phyloP scores from a whole-genome alignment of 495 filamentous ascomycete species.

The Echria macrotheca region DNA sequence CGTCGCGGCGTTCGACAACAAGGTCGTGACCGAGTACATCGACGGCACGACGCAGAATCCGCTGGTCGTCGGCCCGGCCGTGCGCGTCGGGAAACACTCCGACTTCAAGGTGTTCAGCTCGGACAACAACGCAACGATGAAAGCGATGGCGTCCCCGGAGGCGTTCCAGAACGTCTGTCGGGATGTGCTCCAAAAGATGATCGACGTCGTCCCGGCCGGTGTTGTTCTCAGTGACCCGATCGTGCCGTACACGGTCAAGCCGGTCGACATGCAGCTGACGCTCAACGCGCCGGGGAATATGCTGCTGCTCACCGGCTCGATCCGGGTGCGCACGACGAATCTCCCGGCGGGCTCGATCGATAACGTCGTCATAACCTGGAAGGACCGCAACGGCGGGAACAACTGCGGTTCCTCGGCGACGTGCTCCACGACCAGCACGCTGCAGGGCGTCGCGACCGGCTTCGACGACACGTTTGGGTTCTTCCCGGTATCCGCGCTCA shows the following conservation, averaged over 20 bases:
- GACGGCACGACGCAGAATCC: slow-evolving; percentile 47
- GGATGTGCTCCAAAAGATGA: slow-evolving; percentile 52
- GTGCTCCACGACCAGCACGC: slow-evolving; percentile 39
- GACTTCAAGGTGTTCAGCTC: slow-evolving; percentile 54
- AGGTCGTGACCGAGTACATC: slow-evolving; percentile 52
- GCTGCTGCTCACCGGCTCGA: slow-evolving; percentile 36
- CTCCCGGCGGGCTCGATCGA: slow-evolving; percentile 27
- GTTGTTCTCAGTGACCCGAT: slow-evolving; percentile 49
- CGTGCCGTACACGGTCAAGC: slow-evolving; percentile 55
- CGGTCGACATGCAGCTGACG: slow-evolving; percentile 44
- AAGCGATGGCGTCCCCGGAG: slow-evolving; percentile 36
- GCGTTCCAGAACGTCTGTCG: slow-evolving; percentile 45
- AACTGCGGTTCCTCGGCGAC: slow-evolving; percentile 46
- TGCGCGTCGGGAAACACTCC: slow-evolving; percentile 38
- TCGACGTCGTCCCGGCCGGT: slow-evolving; percentile 52
- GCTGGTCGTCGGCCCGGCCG: slow-evolving; percentile 45
- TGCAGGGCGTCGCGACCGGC: slow-evolving; percentile 45
- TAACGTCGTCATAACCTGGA: slow-evolving; percentile 69
- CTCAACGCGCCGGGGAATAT: slow-evolving; percentile 33
- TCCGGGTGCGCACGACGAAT: slow-evolving; percentile 40
- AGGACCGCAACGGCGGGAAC: slow-evolving; percentile 91
- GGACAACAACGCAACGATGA: slow-evolving; percentile 53
- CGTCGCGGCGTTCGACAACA: slow-evolving; percentile 48
- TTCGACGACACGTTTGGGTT: slow-evolving; percentile 56
- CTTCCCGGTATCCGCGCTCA: slow-evolving; percentile 37